Percentiles rank a stretch among this genome's conserved stretches.
Conservation (phyloP, 2,329 filamentous ascomycete genomes). For the Hypoxylon sp. region DNA sequence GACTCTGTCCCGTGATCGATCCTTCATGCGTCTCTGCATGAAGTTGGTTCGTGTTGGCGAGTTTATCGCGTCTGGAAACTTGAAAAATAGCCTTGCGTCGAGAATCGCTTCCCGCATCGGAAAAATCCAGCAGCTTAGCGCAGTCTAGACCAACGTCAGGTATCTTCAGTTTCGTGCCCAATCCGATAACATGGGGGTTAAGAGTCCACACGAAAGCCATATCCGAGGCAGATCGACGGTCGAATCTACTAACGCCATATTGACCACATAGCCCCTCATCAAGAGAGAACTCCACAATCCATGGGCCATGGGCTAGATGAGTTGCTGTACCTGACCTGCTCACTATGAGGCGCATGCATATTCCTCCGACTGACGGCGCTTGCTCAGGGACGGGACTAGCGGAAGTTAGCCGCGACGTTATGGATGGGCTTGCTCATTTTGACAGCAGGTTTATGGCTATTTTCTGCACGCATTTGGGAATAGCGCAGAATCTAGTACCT, state of each 20-base stretch:
- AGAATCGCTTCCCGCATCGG: slow-evolving; percentile 26
- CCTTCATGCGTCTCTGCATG: slow-evolving; percentile 40
- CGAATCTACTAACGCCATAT: slow-evolving; percentile 30
- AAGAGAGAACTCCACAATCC: slow-evolving; percentile 24
- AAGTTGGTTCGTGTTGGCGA: slow-evolving; percentile 11
- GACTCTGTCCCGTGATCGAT: slow-evolving; percentile 42
- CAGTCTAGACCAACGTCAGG: slow-evolving; percentile 38
- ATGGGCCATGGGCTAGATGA: slow-evolving; percentile 14
- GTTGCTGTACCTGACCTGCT: slow-evolving; percentile 19
- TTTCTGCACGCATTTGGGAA: slow-evolving; percentile 1
- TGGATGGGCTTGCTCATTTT: slow-evolving; percentile 18
- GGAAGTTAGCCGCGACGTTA: slow-evolving; percentile 25
- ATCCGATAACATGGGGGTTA: slow-evolving; percentile 35
- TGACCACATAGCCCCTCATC: slow-evolving; percentile 36
- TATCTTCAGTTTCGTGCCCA: slow-evolving; percentile 25
- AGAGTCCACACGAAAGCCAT: slow-evolving; percentile 30
- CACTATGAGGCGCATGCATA: slow-evolving; percentile 37
- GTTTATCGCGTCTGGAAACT: slow-evolving; percentile 13
- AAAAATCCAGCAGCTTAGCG: slow-evolving; percentile 8
- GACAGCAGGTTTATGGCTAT: slow-evolving; percentile 21
- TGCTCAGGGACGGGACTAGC: slow-evolving; percentile 16
- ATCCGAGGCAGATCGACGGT: slow-evolving; percentile 38
- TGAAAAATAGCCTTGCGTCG: slow-evolving; percentile 14
- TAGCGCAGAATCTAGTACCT: slow-evolving; percentile 20
- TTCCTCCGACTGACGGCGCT: slow-evolving; percentile 32